Evolutionary conservation across 176 grass and related monocot genomes (phyloP).

Genomic region (Stipa capillata): DNA sequence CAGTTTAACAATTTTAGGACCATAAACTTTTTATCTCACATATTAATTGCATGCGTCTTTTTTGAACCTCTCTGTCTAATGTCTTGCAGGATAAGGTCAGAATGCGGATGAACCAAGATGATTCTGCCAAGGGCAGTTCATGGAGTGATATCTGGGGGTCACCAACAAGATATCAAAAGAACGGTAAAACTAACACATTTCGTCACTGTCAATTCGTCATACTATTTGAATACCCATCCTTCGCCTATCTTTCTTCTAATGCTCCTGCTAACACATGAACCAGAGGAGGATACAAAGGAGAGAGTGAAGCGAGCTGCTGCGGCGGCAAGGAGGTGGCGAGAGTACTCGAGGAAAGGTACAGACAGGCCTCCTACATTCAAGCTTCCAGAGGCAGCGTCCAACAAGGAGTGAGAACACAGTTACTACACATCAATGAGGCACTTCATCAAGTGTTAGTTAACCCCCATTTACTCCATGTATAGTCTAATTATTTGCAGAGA

Average conservation of each 20-base stretch:
- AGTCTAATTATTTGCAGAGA: slow-evolving; percentile 34
- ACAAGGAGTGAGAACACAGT: slow-evolving; percentile 39
- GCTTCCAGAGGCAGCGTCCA: slow-evolving; percentile 76
- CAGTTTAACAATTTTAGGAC: neutral
- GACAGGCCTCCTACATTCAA: slow-evolving; percentile 66
- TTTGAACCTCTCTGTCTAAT: neutral
- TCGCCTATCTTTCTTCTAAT: neutral
- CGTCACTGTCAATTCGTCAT: neutral
- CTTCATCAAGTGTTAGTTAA: slow-evolving; percentile 21
- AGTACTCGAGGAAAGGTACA: slow-evolving; percentile 85
- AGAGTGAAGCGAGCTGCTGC: slow-evolving; percentile 70
- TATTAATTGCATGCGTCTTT: neutral
- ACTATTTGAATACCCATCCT: neutral
- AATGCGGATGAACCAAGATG: slow-evolving; percentile 61
- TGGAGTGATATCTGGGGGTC: slow-evolving; percentile 86
- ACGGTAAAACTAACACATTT: slow-evolving; percentile 36
- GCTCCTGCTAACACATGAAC: neutral
- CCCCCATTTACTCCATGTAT: slow-evolving; percentile 21
- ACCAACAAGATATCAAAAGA: slow-evolving; percentile 50
- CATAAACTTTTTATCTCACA: neutral
- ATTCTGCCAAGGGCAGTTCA: slow-evolving; percentile 52
- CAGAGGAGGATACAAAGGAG: slow-evolving; percentile 74
- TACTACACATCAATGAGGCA: neutral
- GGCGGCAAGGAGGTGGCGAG: slow-evolving; percentile 87
- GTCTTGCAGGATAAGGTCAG: slow-evolving; percentile 60